Evolutionary conservation across 1,284 basidiomycete genomes (phyloP).

Genomic region (Rugosomyces carneus): DNA sequence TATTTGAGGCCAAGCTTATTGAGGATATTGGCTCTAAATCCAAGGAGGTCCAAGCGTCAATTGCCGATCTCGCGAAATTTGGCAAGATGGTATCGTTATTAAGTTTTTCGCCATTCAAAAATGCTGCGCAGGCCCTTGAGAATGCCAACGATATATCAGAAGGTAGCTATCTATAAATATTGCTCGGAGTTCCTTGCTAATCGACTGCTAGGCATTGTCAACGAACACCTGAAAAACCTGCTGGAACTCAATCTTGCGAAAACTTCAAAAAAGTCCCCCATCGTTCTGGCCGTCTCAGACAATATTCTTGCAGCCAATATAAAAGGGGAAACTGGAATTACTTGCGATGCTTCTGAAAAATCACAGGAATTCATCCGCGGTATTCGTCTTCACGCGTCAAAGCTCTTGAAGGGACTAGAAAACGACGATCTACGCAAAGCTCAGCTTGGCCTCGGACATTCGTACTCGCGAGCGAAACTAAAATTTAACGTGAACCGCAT

Average conservation of each 20-base stretch:
- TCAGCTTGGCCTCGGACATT: conserved; percentile 96
- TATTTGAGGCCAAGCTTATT: conserved; percentile 86
- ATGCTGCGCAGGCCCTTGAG: conserved; percentile 92
- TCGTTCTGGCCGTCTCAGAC: conserved; percentile 85
- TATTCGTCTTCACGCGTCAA: conserved; percentile 88
- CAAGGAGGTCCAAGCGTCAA: conserved; percentile 79
- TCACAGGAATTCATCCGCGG: conserved; percentile 90
- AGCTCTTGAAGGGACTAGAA: conserved; percentile 87
- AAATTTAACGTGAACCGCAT: conserved; percentile 99
- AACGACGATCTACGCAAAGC: conserved; percentile 88
- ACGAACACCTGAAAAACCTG: conserved; percentile 81
- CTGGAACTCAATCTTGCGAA: conserved; percentile 87
- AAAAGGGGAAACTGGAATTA: conserved; percentile 70
- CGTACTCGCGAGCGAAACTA: conserved; percentile 96
- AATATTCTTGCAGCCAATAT: conserved; percentile 76
- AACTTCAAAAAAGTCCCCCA: conserved; percentile 73
- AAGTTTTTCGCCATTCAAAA: conserved; percentile 95
- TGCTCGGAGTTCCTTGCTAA: neutral
- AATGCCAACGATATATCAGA: conserved; percentile 97
- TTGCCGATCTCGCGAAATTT: conserved; percentile 87
- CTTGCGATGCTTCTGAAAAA: conserved; percentile 86
- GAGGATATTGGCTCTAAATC: conserved; percentile 89
- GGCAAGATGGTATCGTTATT: conserved; percentile 89
- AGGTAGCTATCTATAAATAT: conserved; percentile 46
- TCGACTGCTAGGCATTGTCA: conserved; percentile 63